phyloP scores from a whole-genome alignment of 1,139 yeast species.

The Kodamaea alishanica region DNA sequence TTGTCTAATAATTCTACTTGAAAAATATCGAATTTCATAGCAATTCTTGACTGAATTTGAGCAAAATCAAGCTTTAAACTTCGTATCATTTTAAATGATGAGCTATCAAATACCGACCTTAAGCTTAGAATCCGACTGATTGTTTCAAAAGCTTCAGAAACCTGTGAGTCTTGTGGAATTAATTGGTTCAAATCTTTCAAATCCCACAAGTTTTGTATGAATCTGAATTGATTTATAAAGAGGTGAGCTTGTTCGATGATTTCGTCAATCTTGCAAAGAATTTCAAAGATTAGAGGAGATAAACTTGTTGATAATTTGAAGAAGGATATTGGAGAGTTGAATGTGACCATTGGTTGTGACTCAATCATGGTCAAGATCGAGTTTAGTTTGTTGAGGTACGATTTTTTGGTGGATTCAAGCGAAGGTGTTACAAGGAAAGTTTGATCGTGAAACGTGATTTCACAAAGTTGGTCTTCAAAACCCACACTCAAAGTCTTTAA shows the following conservation, averaged over 20 bases:
- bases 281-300: conserved; percentile 4
- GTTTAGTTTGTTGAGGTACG: conserved; percentile 6
- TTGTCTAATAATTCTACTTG: conserved; percentile 44
- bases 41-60: conserved; percentile 53
- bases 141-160: conserved; percentile 47
- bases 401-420: conserved; percentile 20
- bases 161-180: conserved; percentile 25
- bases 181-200: conserved; percentile 21
- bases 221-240: conserved; percentile 51
- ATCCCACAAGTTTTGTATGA: conserved; percentile 61
- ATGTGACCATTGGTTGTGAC: conserved; percentile 14
- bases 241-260: conserved; percentile 22
- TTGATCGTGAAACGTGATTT: conserved; percentile 40
- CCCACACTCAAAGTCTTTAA: conserved; percentile 6
- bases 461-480: not conserved
- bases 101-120: conserved; percentile 51
- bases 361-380: conserved; percentile 9
- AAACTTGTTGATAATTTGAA: not conserved
- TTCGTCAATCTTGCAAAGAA: conserved; percentile 18
- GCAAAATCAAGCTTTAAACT: conserved; percentile 41
- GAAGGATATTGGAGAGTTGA: not conserved
- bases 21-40: conserved; percentile 56
- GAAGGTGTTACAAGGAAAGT: conserved; percentile 37
- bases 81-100: conserved; percentile 36
- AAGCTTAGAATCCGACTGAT: conserved; percentile 45